Base-by-base conservation (phyloP, 345 rosid genomes). In the Dovyalis caffra region DNA sequence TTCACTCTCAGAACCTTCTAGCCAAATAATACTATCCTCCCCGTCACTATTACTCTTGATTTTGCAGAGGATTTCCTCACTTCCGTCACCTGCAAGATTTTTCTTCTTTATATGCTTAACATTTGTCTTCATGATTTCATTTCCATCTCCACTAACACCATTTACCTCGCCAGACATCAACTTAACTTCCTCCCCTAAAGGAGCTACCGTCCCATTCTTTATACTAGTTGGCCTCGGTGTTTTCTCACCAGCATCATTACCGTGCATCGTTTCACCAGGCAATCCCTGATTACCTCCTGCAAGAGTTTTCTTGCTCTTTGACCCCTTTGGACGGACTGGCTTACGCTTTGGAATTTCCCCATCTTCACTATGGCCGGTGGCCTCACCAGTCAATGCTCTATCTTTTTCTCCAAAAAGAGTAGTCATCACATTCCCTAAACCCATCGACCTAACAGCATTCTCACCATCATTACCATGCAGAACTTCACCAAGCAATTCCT, bases 271-370 rank as follows among this genome's bases (percentile, higher is more conserved):
- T 43, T 75, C 62, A 21, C 35, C 25, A 53, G 43, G 73, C 73
- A 51, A 53, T 51, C 23, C 21, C 8, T 23, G 57, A 51, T 9
- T 53, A 63, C 64, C 5, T n/a, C 71, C 63, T 0, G 20, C 25
- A 40, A 57, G 67, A 71, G 60, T 26, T 65, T 26, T 43, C 64
- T 76, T 62, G 11, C 63, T 76, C 71, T 70, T 70, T 16, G 67
- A 38, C 69, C 66, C 76, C 71, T 71, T 77, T 77, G 76, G 71
- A 40, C 47, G 60, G 8, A 56, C 57, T 6, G 15, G 71, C 33
- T 8, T 31, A 40, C 15, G 56, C n/a, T 49, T 49, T 18, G 23
- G 56, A 49, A 43, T 43, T 43, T 0, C 47, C 23, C 56, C 23
- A 8, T 49, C 56, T 49, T 20, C 56, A 49, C 56, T 18, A 49